Evolutionary conservation across 2,329 filamentous ascomycete species (phyloP).

Genomic region (Huntiella bhutanensis): DNA sequence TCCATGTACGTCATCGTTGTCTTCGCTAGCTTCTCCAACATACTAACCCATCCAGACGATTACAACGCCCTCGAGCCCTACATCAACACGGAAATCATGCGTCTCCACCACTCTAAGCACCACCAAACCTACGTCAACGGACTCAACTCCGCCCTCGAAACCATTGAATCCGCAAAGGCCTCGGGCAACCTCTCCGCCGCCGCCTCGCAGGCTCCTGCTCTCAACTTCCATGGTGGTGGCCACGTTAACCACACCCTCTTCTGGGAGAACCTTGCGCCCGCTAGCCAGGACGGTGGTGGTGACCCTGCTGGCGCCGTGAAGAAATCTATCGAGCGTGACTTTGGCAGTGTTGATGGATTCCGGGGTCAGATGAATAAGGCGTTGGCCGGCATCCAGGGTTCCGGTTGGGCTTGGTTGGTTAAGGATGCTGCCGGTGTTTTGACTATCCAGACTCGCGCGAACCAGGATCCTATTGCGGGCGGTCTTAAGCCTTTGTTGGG

Average conservation of each 20-base stretch:
- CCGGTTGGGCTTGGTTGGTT: conserved; percentile 81
- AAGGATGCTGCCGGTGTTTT: conserved; percentile 46
- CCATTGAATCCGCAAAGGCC: conserved; percentile 44
- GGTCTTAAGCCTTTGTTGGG: conserved; percentile 68
- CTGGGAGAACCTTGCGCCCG: conserved; percentile 63
- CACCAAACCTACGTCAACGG: conserved; percentile 86
- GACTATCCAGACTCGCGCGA: conserved; percentile 51
- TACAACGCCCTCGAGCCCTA: conserved; percentile 79
- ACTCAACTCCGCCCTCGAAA: conserved; percentile 63
- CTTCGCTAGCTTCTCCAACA: neutral
- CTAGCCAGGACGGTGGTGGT: conserved; percentile 41
- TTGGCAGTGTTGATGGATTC: conserved; percentile 46
- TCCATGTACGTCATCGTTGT: conserved; percentile 24
- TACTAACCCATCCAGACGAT: conserved; percentile 46
- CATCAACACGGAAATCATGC: conserved; percentile 86
- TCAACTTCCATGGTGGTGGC: conserved; percentile 71
- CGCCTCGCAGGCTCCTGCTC: conserved; percentile 29
- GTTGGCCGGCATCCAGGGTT: conserved; percentile 62
- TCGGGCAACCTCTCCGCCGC: conserved; percentile 39
- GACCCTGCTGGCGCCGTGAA: conserved; percentile 43
- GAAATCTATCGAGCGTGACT: conserved; percentile 43
- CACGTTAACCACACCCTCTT: conserved; percentile 78
- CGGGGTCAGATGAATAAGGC: conserved; percentile 47
- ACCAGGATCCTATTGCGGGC: conserved; percentile 78
- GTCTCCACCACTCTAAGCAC: conserved; percentile 86